Base-by-base conservation (phyloP, 1,284 basidiomycete genomes). In the Cryptococcus sp. region DNA sequence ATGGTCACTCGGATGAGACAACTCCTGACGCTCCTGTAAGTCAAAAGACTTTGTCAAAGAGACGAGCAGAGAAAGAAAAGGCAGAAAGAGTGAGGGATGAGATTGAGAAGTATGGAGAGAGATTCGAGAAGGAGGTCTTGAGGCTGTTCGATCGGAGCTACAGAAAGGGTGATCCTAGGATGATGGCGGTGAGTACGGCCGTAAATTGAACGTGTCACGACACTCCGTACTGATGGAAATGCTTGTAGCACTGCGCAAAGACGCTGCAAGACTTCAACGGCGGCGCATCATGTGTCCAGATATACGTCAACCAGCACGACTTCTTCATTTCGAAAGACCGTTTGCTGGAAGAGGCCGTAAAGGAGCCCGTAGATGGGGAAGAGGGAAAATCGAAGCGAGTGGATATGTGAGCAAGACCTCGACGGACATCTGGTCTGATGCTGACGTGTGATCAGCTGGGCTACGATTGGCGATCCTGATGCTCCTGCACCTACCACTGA, bases 221-320 rank as follows among this genome's bases (percentile, higher is more conserved):
- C 26, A 29, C 10, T 4, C 26, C 26, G 26, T 29, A 5, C 26
- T 29, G 29, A 34, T 13, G 13, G 8, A 4, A 10, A 10, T 13
- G 8, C 3, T 4, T 34, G 5, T 65, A 96, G 91, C 96, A 99
- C 74, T 98, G 95, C 72, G 95, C 96, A 1, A 91, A 94, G 79
- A 96, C 93, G 2, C 81, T 99, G 4, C 85, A 97, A 46, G 95
- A 97, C 73, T 99, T 99, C 81, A 99, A 99, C 68, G 96, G 96
- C 3, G 96, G 96, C 11, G 84, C 89, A 40, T 94, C 92, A 5
- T 99, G 95, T 73, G 91, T 99, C 5, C 94, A 98, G 78, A 92
- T 99, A 29, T 99, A 99, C 73, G 96, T 99, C 62, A 99, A 99
- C 70, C 96, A 99, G 77, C 96, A 99, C 73, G 96, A 99, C 76